Conservation (phyloP, 768 basidiomycete species). For the Leccinum broughii region DNA sequence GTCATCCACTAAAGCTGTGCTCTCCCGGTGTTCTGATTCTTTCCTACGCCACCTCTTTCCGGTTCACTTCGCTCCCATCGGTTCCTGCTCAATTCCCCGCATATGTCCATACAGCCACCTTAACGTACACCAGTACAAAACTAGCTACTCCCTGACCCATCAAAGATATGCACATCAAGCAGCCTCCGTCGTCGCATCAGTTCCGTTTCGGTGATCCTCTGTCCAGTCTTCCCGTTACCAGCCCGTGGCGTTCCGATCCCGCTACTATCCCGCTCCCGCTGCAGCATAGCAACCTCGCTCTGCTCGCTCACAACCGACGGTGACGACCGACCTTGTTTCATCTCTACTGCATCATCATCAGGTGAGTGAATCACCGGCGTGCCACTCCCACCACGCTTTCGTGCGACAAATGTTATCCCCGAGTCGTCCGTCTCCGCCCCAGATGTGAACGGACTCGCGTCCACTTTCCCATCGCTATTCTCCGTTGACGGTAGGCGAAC, state of each 20-base stretch:
- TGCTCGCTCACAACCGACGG: conserved; percentile 10
- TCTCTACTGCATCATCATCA: conserved; percentile 18
- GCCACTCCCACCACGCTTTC: conserved; percentile 40
- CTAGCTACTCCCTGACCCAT: conserved; percentile 17
- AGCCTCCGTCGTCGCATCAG: conserved; percentile 77
- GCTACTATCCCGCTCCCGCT: conserved; percentile 32
- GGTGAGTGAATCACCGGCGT: conserved; percentile 24
- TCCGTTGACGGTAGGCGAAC: background rate
- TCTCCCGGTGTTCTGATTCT: conserved; percentile 9
- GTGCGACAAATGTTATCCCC: conserved; percentile 71
- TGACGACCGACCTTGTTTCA: conserved; percentile 21
- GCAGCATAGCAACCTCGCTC: conserved; percentile 3
- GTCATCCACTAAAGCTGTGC: conserved; percentile 27
- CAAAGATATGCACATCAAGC: conserved; percentile 70
- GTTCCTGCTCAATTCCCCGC: background rate
- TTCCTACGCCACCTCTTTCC: background rate
- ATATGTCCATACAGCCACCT: background rate
- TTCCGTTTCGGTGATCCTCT: conserved; percentile 75
- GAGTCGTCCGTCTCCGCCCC: conserved; percentile 71
- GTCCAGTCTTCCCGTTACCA: conserved; percentile 50
- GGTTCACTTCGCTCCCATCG: conserved; percentile 6
- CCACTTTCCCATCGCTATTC: conserved; percentile 12
- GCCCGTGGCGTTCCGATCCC: conserved; percentile 28
- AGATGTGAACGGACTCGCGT: conserved; percentile 38
- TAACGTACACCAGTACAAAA: conserved; percentile 3